Evolutionary conservation across 805 yeast genomes (phyloP), one percentile per base, ranked within the genome.

Genomic region (Kodamaea jinghongensis): DNA sequence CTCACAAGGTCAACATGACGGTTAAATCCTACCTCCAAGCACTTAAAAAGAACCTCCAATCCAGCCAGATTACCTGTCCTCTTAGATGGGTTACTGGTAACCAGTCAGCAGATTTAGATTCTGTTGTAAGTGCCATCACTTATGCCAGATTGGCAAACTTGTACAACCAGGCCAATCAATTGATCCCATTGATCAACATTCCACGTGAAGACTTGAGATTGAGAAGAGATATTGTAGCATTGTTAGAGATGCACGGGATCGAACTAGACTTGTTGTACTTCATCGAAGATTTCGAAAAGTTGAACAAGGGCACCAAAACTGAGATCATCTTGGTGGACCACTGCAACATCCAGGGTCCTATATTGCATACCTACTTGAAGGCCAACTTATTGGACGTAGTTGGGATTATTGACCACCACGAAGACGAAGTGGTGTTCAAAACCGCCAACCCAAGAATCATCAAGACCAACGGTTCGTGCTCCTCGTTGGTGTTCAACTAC

Each of bases 351-450:
- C 89, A 75, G 48, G 85, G 80, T 10, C 70, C 54, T 20, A 56
- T 63, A 2, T 52, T 73, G 38, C 56, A 51, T 10, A 55, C 52
- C 12, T 43, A 53, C 6, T 56, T 56, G 32, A 50, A 65, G 9
- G 39, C 54, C 3, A 48, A 54, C 3, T 43, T 47, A 6, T 36
- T 59, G 4, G 50, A 58, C 4, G 79, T 84, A 0, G 59, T 61
- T 1, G 82, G 81, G 0, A 78, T 93, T 5, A 76, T 93, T 17
- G 99, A 91, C 56, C 99, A 91, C 56, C 99, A 91, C 56, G 83
- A 73, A 12, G 96, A 90, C 51, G 84, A 81, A 46, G 64, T 64
- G 0, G 58, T 62, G 6, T 78, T 68, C 47, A 27, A 48, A 12
- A 65, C 76, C 31, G 79, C 79, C 0, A 38, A 38, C 1, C 96